A percentile compares a stretch with the other conserved stretches of the same genome.
These are phyloP conservation scores for Zizania latifolia DNA, from an alignment of 176 grass and related monocot species.

Conservation along the genomic window DNA sequence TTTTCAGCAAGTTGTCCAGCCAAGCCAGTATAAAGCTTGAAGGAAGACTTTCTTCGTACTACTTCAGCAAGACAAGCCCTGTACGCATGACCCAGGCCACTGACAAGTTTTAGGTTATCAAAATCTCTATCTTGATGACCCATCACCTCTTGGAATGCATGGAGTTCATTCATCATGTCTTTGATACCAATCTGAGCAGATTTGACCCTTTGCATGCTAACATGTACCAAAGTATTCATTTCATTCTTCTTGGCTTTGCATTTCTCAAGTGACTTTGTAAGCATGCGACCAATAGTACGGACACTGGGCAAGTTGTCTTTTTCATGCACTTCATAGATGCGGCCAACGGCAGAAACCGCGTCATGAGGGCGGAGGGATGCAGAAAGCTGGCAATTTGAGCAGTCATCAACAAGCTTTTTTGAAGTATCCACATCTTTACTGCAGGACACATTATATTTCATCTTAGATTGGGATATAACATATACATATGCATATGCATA, in stretches of 20 bases:
- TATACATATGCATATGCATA: neutral
- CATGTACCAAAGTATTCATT: constrained; percentile 75
- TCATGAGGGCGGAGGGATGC: constrained; percentile 82
- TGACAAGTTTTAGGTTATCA: constrained; percentile 64
- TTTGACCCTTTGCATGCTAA: constrained; percentile 88
- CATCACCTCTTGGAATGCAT: constrained; percentile 91
- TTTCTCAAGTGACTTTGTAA: constrained; percentile 73
- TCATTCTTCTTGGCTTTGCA: constrained; percentile 64
- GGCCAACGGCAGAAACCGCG: constrained; percentile 90
- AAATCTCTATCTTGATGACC: constrained; percentile 76
- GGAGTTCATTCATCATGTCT: constrained; percentile 81
- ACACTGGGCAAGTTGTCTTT: constrained; percentile 81
- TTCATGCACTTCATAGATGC: constrained; percentile 93
- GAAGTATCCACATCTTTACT: constrained; percentile 95
- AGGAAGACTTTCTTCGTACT: constrained; percentile 64
- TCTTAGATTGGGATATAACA: neutral
- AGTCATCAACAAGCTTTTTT: constrained; percentile 96
- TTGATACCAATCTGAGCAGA: constrained; percentile 66
- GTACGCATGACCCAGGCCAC: constrained; percentile 65
- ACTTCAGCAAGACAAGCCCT: constrained; percentile 90
- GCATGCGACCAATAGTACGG: constrained; percentile 37
- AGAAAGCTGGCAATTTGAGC: constrained; percentile 53
- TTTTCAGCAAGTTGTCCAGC: constrained; percentile 87
- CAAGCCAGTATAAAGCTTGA: constrained; percentile 87
- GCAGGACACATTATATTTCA: constrained; percentile 38